Percentiles rank a stretch among this genome's conserved stretches.
Evolutionary conservation across 1,284 basidiomycete genomes (phyloP).

Genomic region (Cystobasidium slooffiae): DNA sequence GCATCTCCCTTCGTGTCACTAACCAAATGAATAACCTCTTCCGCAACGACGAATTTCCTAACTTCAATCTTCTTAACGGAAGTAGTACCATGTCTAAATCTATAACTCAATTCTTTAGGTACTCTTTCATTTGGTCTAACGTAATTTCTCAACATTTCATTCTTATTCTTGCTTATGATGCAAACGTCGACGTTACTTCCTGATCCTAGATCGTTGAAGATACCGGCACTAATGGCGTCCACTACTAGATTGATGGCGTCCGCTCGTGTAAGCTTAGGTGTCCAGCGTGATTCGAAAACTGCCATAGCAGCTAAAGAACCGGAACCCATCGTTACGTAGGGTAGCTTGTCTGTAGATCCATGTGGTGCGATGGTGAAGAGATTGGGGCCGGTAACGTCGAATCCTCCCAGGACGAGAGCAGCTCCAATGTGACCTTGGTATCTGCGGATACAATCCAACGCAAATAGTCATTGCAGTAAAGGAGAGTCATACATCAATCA

Average conservation of each 20-base stretch:
- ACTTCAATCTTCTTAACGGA: slow-evolving; percentile 57
- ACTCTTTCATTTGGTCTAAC: slow-evolving; percentile 84
- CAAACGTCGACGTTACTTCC: slow-evolving; percentile 98
- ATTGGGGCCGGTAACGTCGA: slow-evolving; percentile 89
- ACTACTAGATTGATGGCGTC: slow-evolving; percentile 84
- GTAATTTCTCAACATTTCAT: slow-evolving; percentile 88
- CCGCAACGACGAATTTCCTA: slow-evolving; percentile 40
- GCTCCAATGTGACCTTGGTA: slow-evolving; percentile 95
- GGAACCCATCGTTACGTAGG: slow-evolving; percentile 98
- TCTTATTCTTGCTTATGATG: slow-evolving; percentile 80
- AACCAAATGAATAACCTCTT: slow-evolving; percentile 58
- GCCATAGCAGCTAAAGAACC: slow-evolving; percentile 97
- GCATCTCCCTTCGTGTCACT: slow-evolving; percentile 31
- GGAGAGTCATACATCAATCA: not conserved
- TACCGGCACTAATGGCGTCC: slow-evolving; percentile 88
- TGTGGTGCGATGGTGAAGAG: slow-evolving; percentile 97
- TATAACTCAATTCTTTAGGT: slow-evolving; percentile 78
- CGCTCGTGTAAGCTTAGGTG: slow-evolving; percentile 75
- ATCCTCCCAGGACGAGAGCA: slow-evolving; percentile 94
- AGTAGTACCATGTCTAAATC: slow-evolving; percentile 83
- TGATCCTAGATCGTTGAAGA: slow-evolving; percentile 98
- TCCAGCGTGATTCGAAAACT: slow-evolving; percentile 90
- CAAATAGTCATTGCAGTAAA: not conserved
- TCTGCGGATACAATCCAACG: slow-evolving; percentile 58
- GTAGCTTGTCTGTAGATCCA: slow-evolving; percentile 97